Conservation (phyloP, 2,329 filamentous ascomycete species). For the Chalaropsis ovoidea region DNA sequence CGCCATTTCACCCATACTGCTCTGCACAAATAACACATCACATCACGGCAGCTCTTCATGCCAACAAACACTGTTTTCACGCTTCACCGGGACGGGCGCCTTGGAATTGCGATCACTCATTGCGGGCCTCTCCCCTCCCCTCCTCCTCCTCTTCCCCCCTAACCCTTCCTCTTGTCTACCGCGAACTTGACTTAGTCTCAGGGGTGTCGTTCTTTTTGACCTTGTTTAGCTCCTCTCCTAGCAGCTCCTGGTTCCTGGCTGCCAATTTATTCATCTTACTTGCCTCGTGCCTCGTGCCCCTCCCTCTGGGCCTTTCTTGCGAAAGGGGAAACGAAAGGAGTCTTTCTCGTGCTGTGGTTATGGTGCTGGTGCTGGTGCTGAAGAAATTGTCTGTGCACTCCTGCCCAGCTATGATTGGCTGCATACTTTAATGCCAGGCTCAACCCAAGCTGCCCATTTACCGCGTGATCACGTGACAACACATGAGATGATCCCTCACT, state of each 20-base stretch:
- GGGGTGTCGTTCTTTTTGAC: conserved; percentile 24
- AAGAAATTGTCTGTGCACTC: conserved; percentile 18
- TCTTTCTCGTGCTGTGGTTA: conserved; percentile 3
- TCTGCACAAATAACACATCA: background rate
- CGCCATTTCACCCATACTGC: background rate
- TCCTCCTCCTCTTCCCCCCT: conserved; percentile 28
- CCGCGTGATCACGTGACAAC: background rate
- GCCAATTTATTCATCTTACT: conserved; percentile 27
- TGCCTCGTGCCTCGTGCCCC: background rate
- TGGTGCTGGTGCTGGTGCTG: too few species aligned
- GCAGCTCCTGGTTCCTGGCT: conserved; percentile 37
- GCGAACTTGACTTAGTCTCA: background rate
- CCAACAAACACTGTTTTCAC: background rate
- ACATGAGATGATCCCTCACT: background rate
- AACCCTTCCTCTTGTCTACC: conserved; percentile 29
- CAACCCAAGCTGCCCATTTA: conserved; percentile 13
- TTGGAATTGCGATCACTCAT: conserved; percentile 12
- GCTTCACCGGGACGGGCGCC: background rate
- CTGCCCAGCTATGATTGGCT: background rate
- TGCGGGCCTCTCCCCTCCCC: background rate
- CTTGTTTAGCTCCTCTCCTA: conserved; percentile 35
- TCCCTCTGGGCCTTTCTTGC: conserved; percentile 2
- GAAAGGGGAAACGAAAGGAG: conserved; percentile 24
- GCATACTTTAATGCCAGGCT: conserved; percentile 1
- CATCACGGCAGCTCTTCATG: background rate